Percentiles rank a stretch among this genome's conserved stretches.
phyloP scores from a whole-genome alignment of 2,329 filamentous ascomycete species.

The Colletotrichum godetiae region DNA sequence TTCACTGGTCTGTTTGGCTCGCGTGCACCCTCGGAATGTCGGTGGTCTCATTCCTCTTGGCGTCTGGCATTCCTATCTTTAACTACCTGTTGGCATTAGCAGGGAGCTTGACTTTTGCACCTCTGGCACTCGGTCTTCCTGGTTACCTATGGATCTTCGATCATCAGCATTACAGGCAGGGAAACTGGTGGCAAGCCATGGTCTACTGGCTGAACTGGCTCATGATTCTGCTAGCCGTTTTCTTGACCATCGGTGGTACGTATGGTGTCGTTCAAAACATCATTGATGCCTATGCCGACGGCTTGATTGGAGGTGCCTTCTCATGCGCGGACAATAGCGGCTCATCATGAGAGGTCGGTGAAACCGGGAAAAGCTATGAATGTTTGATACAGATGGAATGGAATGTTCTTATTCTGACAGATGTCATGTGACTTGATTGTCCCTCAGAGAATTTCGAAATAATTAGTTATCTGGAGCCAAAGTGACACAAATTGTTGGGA shows the following conservation, averaged over 20 bases:
- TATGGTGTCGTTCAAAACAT: slow-evolving; percentile 62
- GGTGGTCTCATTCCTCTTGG: slow-evolving; percentile 45
- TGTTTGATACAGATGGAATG: not conserved
- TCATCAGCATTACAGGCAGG: slow-evolving; percentile 45
- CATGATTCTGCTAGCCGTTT: slow-evolving; percentile 49
- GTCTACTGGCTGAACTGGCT: slow-evolving; percentile 48
- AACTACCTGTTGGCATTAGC: slow-evolving; percentile 46
- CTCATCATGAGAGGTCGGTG: slow-evolving; percentile 38
- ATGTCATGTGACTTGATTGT: not conserved
- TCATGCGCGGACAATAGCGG: slow-evolving; percentile 60
- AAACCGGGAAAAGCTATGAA: too few relatives aligned
- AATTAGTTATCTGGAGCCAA: too few relatives aligned
- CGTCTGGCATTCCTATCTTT: slow-evolving; percentile 48
- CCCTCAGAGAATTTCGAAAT: not conserved
- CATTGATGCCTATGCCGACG: slow-evolving; percentile 60
- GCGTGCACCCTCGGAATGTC: slow-evolving; percentile 44
- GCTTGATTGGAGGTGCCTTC: slow-evolving; percentile 57
- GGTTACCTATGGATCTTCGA: slow-evolving; percentile 51
- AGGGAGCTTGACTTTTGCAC: slow-evolving; percentile 49
- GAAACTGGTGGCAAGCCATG: slow-evolving; percentile 39
- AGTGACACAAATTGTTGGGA: too few relatives aligned
- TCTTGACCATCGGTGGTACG: slow-evolving; percentile 53
- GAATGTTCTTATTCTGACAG: not conserved
- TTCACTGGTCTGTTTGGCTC: slow-evolving; percentile 52
- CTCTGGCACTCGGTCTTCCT: slow-evolving; percentile 48